Conservation (phyloP, 2,329 filamentous ascomycete genomes). For the Sphaceloma murrayae region DNA sequence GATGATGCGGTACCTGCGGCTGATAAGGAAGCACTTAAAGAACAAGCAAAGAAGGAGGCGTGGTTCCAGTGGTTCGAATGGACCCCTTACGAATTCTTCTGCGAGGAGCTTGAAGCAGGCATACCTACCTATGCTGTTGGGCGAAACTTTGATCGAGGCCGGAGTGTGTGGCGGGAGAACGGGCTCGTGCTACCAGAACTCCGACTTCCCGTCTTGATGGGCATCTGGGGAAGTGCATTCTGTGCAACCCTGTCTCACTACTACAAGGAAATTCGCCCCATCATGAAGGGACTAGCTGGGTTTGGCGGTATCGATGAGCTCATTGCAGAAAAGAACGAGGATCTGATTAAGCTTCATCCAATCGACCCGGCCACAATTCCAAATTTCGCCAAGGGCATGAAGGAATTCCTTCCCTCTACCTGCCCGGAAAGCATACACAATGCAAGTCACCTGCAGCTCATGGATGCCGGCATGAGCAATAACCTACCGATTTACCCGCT, state of each 20-base stretch:
- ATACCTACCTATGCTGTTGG: conserved; percentile 94
- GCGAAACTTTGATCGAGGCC: conserved; percentile 65
- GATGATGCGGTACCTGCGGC: conserved; percentile 34
- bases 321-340: conserved; percentile 71
- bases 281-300: conserved; percentile 64
- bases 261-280: conserved; percentile 82
- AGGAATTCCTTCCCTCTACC: conserved; percentile 60
- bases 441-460: conserved; percentile 54
- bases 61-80: conserved; percentile 99
- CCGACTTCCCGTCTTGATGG: conserved; percentile 73
- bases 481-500: conserved; percentile 94
- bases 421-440: conserved; percentile 69
- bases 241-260: conserved; percentile 94
- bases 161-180: conserved; percentile 52
- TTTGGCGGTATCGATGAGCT: conserved; percentile 68
- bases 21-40: conserved; percentile 32
- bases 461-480: conserved; percentile 98
- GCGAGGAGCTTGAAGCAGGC: conserved; percentile 80
- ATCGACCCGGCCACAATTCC: conserved; percentile 86
- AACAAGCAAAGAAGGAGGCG: conserved; percentile 50
- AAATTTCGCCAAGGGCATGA: conserved; percentile 79
- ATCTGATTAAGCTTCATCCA: conserved; percentile 84
- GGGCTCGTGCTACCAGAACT: conserved; percentile 72
- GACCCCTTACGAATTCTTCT: conserved; percentile 90
- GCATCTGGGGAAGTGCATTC: conserved; percentile 94